Evolutionary conservation across 1,139 yeast genomes (phyloP).

Genomic region (Meyerozyma sp.): DNA sequence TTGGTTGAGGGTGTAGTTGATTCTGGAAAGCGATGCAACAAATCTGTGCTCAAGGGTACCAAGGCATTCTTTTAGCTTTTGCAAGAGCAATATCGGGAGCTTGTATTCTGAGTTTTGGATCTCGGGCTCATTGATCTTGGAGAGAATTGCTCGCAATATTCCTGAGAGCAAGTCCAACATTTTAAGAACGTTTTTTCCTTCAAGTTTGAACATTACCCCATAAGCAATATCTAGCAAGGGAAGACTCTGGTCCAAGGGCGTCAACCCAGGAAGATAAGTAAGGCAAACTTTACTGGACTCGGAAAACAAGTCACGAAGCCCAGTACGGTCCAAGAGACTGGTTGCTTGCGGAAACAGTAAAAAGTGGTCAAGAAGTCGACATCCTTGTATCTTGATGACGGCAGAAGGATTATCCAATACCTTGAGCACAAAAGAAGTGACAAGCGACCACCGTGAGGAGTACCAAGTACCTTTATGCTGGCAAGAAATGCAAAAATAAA

Average conservation of each 20-base stretch:
- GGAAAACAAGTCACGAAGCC: slow-evolving; percentile 37
- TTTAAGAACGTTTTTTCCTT: background rate
- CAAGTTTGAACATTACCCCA: slow-evolving; percentile 12
- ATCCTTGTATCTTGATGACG: slow-evolving; percentile 38
- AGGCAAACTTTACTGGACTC: slow-evolving; percentile 35
- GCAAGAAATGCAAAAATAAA: slow-evolving; percentile 21
- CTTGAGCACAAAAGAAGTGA: slow-evolving; percentile 46
- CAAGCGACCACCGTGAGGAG: slow-evolving; percentile 33
- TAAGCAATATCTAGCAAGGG: slow-evolving; percentile 22
- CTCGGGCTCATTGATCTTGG: slow-evolving; percentile 17
- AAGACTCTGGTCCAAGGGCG: slow-evolving; percentile 23
- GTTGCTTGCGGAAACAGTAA: slow-evolving; percentile 15
- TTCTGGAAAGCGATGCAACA: slow-evolving; percentile 24
- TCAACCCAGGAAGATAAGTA: slow-evolving; percentile 42
- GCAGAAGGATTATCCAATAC: slow-evolving; percentile 49
- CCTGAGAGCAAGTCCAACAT: slow-evolving; percentile 14
- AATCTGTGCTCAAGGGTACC: slow-evolving; percentile 13
- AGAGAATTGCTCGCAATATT: slow-evolving; percentile 16
- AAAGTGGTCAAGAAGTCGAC: slow-evolving; percentile 23
- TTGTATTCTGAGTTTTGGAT: slow-evolving; percentile 9
- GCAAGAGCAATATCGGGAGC: slow-evolving; percentile 10
- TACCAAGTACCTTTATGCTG: slow-evolving; percentile 11
- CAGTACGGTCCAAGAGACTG: slow-evolving; percentile 25
- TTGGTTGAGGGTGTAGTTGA: slow-evolving; percentile 25
- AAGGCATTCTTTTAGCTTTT: slow-evolving; percentile 11